Base-by-base conservation (phyloP, 129 eudicot species). In the Erigeron canadensis region DNA sequence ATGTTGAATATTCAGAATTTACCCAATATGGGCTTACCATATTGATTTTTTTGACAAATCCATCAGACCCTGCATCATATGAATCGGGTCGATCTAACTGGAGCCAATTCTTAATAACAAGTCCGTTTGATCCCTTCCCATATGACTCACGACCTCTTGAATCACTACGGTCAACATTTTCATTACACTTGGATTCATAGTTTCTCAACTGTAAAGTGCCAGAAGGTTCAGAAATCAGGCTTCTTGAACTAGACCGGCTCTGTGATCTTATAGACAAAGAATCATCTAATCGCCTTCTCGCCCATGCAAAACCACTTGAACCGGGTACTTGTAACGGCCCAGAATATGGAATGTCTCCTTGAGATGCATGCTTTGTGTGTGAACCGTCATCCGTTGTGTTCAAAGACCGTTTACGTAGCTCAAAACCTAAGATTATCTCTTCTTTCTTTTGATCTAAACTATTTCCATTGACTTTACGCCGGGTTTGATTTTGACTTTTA, bases 281-380 rank as follows among this genome's bases (percentile, higher is more conserved):
- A 80, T 89, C 95, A 70, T 85, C 91, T 50, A 81, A 71, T 70
- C 92, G 89, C 47, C 86, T 84, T 70, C 83, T 79, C 28, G 96
- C 98, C 98, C 98, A 93, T 18, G 98, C 98, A 65, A 93, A 93
- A 10, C 98, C 98, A 75, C 96, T 93, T 38, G 98, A 93, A 11
- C 95, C 86, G 42, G 96, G 81, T 59, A 93, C 92, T 84, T 89
- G 92, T 60, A 93, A 56, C 7, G 96, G 98, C 4, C 98, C 96
- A 6, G 95, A 83, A 84, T 71, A 89, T 12, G 89, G 86, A 61
- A 87, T 85, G 67, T 93, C 98, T 15, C 81, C 96, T 64, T 87
- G 98, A 64, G 98, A 93, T 54, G 90, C 92, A 71, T 85, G 86
- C 71, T 85, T 89, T 6, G 69, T 68, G 54, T 93, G 96, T 79